These are phyloP conservation scores for Plenodomus lindquistii DNA, from an alignment of 2,329 filamentous ascomycete genomes.

Conservation along the genomic window DNA sequence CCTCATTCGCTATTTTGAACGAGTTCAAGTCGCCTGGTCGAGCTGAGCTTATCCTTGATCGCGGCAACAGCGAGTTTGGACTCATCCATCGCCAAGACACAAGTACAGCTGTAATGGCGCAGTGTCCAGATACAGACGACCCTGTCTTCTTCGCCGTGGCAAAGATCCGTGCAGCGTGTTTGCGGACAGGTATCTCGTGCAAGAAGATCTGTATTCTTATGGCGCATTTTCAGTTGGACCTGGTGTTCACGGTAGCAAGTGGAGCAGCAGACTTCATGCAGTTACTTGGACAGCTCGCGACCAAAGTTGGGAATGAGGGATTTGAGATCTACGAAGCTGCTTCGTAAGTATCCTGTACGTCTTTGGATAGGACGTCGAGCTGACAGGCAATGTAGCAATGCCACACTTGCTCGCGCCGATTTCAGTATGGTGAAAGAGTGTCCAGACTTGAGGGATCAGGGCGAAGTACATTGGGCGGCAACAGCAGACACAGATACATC, in stretches of 20 bases:
- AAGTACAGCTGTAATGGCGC: neutral
- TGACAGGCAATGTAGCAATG: slow-evolving; percentile 3
- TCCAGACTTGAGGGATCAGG: neutral
- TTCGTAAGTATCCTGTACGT: slow-evolving; percentile 4
- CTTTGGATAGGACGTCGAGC: too few species aligned
- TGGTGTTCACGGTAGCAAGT: slow-evolving; percentile 11
- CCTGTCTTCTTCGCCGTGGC: slow-evolving; percentile 19
- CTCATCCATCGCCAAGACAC: slow-evolving; percentile 5
- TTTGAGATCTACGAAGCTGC: slow-evolving; percentile 17
- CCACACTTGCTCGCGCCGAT: slow-evolving; percentile 5
- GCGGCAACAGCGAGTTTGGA: slow-evolving; percentile 20
- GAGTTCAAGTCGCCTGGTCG: slow-evolving; percentile 6
- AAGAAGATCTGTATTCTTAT: slow-evolving; percentile 20
- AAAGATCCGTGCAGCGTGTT: slow-evolving; percentile 13
- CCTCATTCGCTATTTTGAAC: slow-evolving; percentile 9
- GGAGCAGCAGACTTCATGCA: slow-evolving; percentile 14
- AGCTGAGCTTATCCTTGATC: slow-evolving; percentile 14
- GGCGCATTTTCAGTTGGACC: slow-evolving; percentile 17
- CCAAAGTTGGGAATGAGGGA: slow-evolving; percentile 8
- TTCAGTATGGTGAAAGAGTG: slow-evolving; percentile 16
- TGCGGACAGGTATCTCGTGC: slow-evolving; percentile 8
- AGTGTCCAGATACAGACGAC: slow-evolving; percentile 13
- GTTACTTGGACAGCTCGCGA: slow-evolving; percentile 8
- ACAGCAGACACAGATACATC: neutral
- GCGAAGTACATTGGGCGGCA: neutral